phyloP scores from a whole-genome alignment of 495 filamentous ascomycete genomes.

The Tuber aestivum region DNA sequence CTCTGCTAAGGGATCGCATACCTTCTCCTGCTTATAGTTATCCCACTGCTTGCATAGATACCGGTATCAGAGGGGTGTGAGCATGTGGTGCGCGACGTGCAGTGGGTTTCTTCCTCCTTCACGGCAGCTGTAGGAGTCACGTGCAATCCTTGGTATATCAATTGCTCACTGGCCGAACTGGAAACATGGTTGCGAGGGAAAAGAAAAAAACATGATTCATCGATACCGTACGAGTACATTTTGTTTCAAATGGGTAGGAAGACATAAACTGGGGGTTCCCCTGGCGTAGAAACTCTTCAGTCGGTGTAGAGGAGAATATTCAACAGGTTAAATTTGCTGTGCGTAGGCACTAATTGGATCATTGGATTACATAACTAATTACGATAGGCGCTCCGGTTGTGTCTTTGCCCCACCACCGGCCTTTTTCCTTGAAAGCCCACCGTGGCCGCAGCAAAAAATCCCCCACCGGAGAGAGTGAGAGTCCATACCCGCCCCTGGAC shows the following conservation, averaged over 20 bases:
- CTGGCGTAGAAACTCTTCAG: not conserved
- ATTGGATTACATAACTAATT: not conserved
- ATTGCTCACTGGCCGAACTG: not conserved
- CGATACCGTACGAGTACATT: too few relatives aligned
- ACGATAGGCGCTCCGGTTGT: not conserved
- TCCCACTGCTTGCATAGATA: not conserved
- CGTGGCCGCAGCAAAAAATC: not conserved
- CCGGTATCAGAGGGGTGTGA: too few relatives aligned
- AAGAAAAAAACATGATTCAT: not conserved
- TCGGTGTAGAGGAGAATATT: not conserved
- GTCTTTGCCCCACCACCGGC: not conserved
- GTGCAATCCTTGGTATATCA: not conserved
- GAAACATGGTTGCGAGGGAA: not conserved
- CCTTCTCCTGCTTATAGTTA: not conserved
- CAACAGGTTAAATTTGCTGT: too few relatives aligned
- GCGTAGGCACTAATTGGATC: not conserved
- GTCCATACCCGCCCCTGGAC: not conserved
- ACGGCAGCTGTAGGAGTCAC: not conserved
- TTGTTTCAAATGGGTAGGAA: not conserved
- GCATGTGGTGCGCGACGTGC: too few relatives aligned
- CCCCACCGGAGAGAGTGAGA: not conserved
- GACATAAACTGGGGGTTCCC: not conserved
- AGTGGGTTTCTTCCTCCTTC: not conserved
- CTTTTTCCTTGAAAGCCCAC: not conserved
- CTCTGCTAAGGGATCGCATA: not conserved